Evolutionary conservation across 495 filamentous ascomycete genomes (phyloP).

Genomic region (Tetracladium marchalianum): DNA sequence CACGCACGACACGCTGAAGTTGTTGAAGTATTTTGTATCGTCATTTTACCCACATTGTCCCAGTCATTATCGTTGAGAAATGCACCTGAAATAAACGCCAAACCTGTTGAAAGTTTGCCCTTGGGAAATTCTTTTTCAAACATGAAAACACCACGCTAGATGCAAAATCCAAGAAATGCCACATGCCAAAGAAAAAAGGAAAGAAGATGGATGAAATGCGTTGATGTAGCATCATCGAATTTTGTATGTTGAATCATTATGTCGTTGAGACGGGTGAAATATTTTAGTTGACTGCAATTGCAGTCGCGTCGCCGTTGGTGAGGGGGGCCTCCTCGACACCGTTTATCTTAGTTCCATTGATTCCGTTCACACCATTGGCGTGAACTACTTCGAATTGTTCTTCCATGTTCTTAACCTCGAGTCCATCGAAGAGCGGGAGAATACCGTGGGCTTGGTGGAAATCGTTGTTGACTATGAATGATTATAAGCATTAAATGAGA

Average conservation of each 20-base stretch:
- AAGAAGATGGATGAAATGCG: not conserved
- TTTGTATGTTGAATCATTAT: conserved; percentile 21
- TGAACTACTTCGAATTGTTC: conserved; percentile 22
- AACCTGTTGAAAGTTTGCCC: conserved; percentile 34
- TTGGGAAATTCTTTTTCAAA: too few relatives aligned
- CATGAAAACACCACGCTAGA: conserved; percentile 13
- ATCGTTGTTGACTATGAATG: conserved; percentile 76
- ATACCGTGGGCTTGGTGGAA: conserved; percentile 72
- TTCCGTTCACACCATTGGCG: conserved; percentile 7
- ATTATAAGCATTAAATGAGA: conserved; percentile 2
- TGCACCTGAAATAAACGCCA: conserved; percentile 20
- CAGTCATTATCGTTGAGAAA: conserved; percentile 20
- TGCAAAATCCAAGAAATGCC: conserved; percentile 11
- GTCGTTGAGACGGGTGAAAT: conserved; percentile 9
- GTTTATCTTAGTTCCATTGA: conserved; percentile 2
- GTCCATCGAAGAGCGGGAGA: conserved; percentile 75
- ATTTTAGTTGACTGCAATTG: not conserved
- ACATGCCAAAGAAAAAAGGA: conserved; percentile 7
- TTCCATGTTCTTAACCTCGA: conserved; percentile 59
- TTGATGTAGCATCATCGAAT: conserved; percentile 5
- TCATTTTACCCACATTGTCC: conserved; percentile 3
- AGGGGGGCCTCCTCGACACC: conserved; percentile 9
- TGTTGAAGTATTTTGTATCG: not conserved
- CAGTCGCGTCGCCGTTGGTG: conserved; percentile 4
- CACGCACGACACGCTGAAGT: not conserved